Evolutionary conservation across 768 basidiomycete species (phyloP), one percentile per base, ranked within the genome.

Genomic region (Arthromyces matolae): DNA sequence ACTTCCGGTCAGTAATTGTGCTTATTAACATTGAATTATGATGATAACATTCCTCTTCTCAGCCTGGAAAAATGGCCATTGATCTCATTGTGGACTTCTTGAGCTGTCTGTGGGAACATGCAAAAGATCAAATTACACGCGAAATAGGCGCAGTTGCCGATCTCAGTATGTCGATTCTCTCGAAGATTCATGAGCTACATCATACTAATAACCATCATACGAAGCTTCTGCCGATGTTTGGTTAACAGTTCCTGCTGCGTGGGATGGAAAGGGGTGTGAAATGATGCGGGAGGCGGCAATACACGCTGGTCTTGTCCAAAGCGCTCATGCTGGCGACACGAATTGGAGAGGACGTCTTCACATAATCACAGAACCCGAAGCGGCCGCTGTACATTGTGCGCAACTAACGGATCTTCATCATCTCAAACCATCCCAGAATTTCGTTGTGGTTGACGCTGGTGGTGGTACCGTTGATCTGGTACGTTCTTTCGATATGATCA

Each of bases 381-480:
- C 92, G 1, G 91, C 90, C n/a, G 92, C 92, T 7, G 86, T 93
- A 8, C 91, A 94, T 51, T 92, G 89, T 50, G 89, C 86, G 3
- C 81, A 86, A 50, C 71, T 93, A 42, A 88, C 87, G 24, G 81
- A 86, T 50, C 70, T 93, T 3, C 88, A 92, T 64, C 83, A 84
- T 54, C 69, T 93, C 45, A 82, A 79, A 42, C 78, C 88, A 0
- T 85, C 83, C 18, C 89, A 93, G 60, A 89, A 83, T 53, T 93
- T 93, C 61, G 83, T 93, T 64, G 87, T 94, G n/a, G 90, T 87
- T 60, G 92, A 94, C 65, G 90, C 89, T 16, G 91, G 88, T 60
- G 89, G 89, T 61, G 89, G 88, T 60, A 89, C 85, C 9, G 84
- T 87, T 38, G 71, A 71, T 60, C 48, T 68, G 42, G 59, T 56